Percentiles rank a stretch among this genome's conserved stretches.
Conservation (phyloP, 257 asterid species). For the Fraxinus excelsior region DNA sequence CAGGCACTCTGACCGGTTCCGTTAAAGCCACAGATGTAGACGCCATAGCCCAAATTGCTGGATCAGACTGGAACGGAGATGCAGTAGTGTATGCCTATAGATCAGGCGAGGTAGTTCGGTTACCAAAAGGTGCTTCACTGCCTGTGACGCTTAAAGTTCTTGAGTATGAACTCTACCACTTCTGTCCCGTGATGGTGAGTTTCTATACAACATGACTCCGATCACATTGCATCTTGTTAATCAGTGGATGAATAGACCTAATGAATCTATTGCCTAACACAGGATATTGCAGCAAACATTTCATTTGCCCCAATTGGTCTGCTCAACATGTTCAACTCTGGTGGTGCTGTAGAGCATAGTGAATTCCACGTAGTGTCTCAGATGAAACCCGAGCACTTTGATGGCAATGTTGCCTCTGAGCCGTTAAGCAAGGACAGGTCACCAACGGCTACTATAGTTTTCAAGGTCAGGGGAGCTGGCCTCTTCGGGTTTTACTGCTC, state of each 20-base stretch:
- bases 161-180: conserved; percentile 87
- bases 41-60: conserved; percentile 60
- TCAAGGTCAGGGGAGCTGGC: conserved; percentile 46
- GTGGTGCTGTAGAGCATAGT: conserved; percentile 49
- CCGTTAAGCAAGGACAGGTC: conserved; percentile 22
- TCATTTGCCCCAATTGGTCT: conserved; percentile 51
- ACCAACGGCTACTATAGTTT: conserved; percentile 28
- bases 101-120: conserved; percentile 59
- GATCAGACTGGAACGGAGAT: conserved; percentile 83
- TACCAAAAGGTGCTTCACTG: conserved; percentile 76
- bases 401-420: conserved; percentile 28
- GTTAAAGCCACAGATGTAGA: conserved; percentile 74
- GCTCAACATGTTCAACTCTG: conserved; percentile 46
- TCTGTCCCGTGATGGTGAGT: conserved; percentile 83
- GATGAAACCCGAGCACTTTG: conserved; percentile 18
- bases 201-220: background rate
- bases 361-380: conserved; percentile 26
- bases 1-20: conserved; percentile 83
- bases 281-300: conserved; percentile 36
- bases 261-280: background rate
- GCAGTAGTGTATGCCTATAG: conserved; percentile 59
- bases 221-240: background rate
- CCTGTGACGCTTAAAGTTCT: conserved; percentile 85
- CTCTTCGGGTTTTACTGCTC: conserved; percentile 46
- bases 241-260: background rate